Conservation (phyloP, 2,329 filamentous ascomycete species). For the Phialophora chinensis region DNA sequence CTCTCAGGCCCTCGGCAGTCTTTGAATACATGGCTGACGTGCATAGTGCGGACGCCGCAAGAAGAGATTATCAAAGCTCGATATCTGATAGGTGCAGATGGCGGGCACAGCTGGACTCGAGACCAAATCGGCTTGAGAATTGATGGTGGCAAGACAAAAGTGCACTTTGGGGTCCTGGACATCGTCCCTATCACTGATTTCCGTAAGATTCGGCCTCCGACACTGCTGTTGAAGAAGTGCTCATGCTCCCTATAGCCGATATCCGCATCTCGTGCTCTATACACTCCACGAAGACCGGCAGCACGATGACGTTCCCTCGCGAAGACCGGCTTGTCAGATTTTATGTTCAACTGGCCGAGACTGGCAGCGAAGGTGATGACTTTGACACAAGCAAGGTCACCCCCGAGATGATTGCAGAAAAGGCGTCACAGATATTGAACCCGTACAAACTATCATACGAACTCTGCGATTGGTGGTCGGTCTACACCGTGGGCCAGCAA, state of each 20-base stretch:
- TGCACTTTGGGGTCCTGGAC: conserved; percentile 57
- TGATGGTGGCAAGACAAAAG: conserved; percentile 59
- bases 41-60: not conserved
- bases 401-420: conserved; percentile 65
- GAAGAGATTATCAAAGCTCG: not conserved
- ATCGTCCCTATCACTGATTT: conserved; percentile 63
- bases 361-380: conserved; percentile 44
- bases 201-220: conserved; percentile 35
- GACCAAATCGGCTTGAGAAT: conserved; percentile 63
- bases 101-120: conserved; percentile 70
- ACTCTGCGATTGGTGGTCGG: conserved; percentile 71
- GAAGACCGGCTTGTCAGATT: conserved; percentile 68
- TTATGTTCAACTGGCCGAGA: conserved; percentile 35
- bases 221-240: not conserved
- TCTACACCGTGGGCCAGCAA: conserved; percentile 61
- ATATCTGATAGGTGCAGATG: conserved; percentile 70
- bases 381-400: conserved; percentile 65
- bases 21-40: not conserved
- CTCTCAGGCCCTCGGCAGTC: not conserved
- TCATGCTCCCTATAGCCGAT: conserved; percentile 44
- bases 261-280: conserved; percentile 65
- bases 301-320: conserved; percentile 69
- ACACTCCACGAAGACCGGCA: conserved; percentile 62
- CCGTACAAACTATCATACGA: conserved; percentile 71
- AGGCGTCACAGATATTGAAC: conserved; percentile 67